Evolutionary conservation across 2,329 filamentous ascomycete species (phyloP).

Genomic region (Exophiala alcalophila): DNA sequence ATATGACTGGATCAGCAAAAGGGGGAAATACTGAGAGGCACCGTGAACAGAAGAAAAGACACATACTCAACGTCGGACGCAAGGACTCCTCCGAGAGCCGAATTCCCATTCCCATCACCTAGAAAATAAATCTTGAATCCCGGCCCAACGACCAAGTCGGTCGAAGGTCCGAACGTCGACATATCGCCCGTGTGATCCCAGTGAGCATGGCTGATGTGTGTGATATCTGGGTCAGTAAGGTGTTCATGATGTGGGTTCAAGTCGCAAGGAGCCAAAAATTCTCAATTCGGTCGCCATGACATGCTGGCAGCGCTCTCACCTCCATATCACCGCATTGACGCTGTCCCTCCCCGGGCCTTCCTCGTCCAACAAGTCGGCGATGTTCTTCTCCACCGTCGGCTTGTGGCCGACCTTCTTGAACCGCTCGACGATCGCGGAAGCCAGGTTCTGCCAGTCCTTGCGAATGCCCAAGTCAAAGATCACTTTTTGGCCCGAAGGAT

Average conservation of each 20-base stretch:
- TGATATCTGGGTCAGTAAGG: too few relatives aligned
- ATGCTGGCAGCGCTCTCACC: slow-evolving; percentile 5
- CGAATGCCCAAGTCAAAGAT: slow-evolving; percentile 32
- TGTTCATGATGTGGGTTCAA: neutral
- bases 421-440: slow-evolving; percentile 16
- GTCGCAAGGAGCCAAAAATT: neutral
- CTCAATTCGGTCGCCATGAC: too few relatives aligned
- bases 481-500: slow-evolving; percentile 69
- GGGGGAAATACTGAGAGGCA: too few relatives aligned
- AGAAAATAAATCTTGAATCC: slow-evolving; percentile 48
- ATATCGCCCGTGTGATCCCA: slow-evolving; percentile 52
- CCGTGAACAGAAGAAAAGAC: too few relatives aligned
- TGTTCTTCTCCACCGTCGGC: slow-evolving; percentile 17
- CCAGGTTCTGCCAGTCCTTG: slow-evolving; percentile 30
- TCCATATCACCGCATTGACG: slow-evolving; percentile 25
- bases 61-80: slow-evolving; percentile 29
- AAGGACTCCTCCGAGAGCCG: slow-evolving; percentile 10
- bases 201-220: slow-evolving; percentile 15
- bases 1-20: too few relatives aligned
- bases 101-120: slow-evolving; percentile 46
- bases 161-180: slow-evolving; percentile 45
- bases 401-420: slow-evolving; percentile 5
- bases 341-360: slow-evolving; percentile 15
- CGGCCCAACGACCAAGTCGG: slow-evolving; percentile 52
- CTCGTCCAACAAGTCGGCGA: slow-evolving; percentile 23